Evolutionary conservation across 257 asterid genomes (phyloP).

Genomic region (Plantago ovata): DNA sequence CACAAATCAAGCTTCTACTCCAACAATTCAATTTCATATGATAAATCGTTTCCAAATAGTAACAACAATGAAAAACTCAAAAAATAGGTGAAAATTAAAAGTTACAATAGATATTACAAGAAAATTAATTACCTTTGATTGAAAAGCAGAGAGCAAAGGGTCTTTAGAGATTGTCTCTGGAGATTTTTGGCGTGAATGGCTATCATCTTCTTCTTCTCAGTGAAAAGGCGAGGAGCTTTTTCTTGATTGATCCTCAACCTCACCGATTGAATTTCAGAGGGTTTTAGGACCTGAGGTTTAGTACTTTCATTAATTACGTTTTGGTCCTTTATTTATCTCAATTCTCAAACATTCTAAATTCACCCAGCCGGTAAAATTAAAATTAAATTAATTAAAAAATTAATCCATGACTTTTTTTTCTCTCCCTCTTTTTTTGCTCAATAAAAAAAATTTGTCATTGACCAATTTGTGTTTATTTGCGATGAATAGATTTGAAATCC

Average conservation of each 20-base stretch:
- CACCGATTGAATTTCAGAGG: too few species aligned
- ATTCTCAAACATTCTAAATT: too few species aligned
- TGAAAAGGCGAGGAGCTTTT: neutral
- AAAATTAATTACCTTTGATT: constrained; percentile 31
- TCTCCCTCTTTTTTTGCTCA: too few species aligned
- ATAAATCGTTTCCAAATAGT: constrained; percentile 22
- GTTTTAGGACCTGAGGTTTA: constrained; percentile 10
- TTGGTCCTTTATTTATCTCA: neutral
- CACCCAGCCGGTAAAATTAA: too few species aligned
- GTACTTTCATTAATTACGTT: neutral
- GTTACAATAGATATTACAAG: neutral
- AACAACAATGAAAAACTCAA: neutral
- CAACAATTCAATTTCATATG: constrained; percentile 21
- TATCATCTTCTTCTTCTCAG: constrained; percentile 2
- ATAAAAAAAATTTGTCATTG: too few species aligned
- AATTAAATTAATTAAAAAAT: too few species aligned
- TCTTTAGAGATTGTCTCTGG: constrained; percentile 23
- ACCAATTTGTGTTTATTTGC: too few species aligned
- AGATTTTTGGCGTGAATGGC: constrained; percentile 5
- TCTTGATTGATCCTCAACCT: constrained; percentile 7
- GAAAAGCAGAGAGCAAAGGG: constrained; percentile 29
- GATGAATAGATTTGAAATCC: too few species aligned
- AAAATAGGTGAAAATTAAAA: constrained; percentile 6
- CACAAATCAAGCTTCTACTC: constrained; percentile 13
- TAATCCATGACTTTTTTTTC: too few species aligned